phyloP scores from a whole-genome alignment of 73 alveolate species.

The Tetrahymena thermophila region DNA sequence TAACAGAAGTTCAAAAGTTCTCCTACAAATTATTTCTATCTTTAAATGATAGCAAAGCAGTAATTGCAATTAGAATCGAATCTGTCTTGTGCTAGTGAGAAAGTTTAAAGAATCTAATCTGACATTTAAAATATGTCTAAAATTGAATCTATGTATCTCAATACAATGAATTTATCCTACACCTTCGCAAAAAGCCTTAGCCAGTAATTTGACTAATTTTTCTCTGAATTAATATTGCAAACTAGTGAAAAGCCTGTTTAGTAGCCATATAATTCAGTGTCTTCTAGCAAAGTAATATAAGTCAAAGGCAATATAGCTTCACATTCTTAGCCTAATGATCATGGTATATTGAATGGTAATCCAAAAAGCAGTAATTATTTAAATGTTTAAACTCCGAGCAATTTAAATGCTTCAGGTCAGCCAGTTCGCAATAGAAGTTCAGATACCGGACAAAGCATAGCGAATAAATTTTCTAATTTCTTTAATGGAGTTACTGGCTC shows the following conservation, averaged over 20 bases:
- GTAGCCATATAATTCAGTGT: neutral
- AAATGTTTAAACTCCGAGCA: neutral
- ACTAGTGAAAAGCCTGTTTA: neutral
- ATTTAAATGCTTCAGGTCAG: neutral
- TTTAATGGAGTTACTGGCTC: neutral
- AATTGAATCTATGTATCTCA: neutral
- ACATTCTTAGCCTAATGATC: neutral
- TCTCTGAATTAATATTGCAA: neutral
- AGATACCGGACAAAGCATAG: neutral
- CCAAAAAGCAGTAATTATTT: neutral
- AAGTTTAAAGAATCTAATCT: neutral
- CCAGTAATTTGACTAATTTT: neutral
- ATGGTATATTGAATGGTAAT: neutral
- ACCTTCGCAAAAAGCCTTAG: neutral
- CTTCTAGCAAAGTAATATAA: neutral
- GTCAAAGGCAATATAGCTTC: neutral
- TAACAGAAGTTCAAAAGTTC: neutral
- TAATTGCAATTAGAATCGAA: neutral
- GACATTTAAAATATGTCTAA: neutral
- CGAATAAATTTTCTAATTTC: neutral
- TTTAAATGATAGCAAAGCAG: neutral
- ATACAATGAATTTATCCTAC: neutral
- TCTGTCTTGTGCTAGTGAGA: neutral
- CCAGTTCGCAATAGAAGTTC: neutral
- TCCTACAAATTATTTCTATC: neutral